Evolutionary conservation across 352 stramenopile genomes (phyloP).

Genomic region (Phytophthora tentaculata): DNA sequence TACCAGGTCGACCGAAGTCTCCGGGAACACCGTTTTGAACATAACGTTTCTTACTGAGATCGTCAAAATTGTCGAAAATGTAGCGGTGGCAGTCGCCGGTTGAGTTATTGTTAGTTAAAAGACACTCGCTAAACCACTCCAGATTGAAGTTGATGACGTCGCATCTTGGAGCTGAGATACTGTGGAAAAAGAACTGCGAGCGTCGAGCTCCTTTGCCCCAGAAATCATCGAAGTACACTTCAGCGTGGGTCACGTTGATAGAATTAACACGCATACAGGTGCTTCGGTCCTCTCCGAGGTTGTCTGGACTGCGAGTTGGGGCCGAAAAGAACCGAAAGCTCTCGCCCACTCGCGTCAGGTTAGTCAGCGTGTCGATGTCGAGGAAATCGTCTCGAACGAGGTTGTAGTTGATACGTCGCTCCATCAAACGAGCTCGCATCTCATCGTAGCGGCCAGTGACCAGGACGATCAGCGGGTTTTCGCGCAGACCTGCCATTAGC

Average conservation of each 20-base stretch:
- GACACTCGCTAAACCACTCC: conserved; percentile 50
- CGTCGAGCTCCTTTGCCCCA: conserved; percentile 49
- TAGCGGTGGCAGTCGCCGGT: conserved; percentile 47
- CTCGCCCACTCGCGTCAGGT: conserved; percentile 40
- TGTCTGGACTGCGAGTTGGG: conserved; percentile 36
- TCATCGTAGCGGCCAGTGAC: conserved; percentile 52
- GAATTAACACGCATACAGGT: conserved; percentile 52
- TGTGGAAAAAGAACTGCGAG: conserved; percentile 47
- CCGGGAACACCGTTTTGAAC: conserved; percentile 45
- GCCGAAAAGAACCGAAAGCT: conserved; percentile 47
- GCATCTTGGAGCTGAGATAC: conserved; percentile 52
- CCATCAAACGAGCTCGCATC: conserved; percentile 43
- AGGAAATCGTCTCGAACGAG: conserved; percentile 45
- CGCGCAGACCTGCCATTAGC: conserved; percentile 54
- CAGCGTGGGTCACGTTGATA: conserved; percentile 43
- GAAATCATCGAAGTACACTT: conserved; percentile 51
- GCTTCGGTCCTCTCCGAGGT: conserved; percentile 47
- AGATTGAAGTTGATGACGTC: conserved; percentile 49
- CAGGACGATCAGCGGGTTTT: conserved; percentile 60
- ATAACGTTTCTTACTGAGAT: conserved; percentile 34
- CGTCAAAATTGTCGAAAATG: conserved; percentile 61
- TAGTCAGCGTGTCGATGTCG: conserved; percentile 33
- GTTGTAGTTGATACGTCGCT: conserved; percentile 54
- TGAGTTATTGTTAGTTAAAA: conserved; percentile 32
- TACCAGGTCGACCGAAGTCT: conserved; percentile 51